Base-by-base conservation (phyloP, 1,284 basidiomycete genomes). In the Apiotrichum domesticum region DNA sequence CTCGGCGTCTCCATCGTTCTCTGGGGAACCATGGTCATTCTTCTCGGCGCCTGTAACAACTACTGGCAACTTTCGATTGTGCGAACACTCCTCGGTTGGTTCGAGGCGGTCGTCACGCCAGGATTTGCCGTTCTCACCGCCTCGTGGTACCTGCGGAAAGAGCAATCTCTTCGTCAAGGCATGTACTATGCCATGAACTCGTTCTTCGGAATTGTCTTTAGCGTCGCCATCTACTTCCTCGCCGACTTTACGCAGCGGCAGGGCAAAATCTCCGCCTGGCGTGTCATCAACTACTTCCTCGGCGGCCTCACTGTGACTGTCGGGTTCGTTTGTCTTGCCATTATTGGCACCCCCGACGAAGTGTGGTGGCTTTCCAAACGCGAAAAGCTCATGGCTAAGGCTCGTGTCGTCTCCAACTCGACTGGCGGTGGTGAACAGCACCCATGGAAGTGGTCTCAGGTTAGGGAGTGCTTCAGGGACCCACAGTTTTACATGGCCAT, bases 231-330 rank as follows among this genome's bases (percentile, higher is more conserved):
- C 37, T 39, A 39, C 37, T 39, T 8, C 37, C 8, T 68, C 37
- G 65, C 61, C 21, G 45, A 52, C 34, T 45, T 52, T 15, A 45
- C 61, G 3, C 37, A 63, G 39, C 37, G 32, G n/a, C 21, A 52
- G 10, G 63, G 63, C 42, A 49, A 46, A 5, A 43, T 60, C 14
- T 59, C 59, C 13, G 65, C 56, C 0, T 66, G 65, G 65, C 50
- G 63, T 33, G 62, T 59, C 13, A 67, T 67, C 56, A 63, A 65
- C 47, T 58, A 55, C 42, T 67, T 67, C 58, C 59, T 67, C n/a
- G 65, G 65, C 21, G 61, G 49, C 4, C 6, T 15, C 7, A 67
- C 65, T 32, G 57, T 65, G 44, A 21, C n/a, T n/a, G 35, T 49
- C 10, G 56, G 54, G 8, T 42, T 65, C 46, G 15, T 63, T 39